Evolutionary conservation across 352 stramenopile genomes (phyloP).

Genomic region (Phytopythium helicoides): DNA sequence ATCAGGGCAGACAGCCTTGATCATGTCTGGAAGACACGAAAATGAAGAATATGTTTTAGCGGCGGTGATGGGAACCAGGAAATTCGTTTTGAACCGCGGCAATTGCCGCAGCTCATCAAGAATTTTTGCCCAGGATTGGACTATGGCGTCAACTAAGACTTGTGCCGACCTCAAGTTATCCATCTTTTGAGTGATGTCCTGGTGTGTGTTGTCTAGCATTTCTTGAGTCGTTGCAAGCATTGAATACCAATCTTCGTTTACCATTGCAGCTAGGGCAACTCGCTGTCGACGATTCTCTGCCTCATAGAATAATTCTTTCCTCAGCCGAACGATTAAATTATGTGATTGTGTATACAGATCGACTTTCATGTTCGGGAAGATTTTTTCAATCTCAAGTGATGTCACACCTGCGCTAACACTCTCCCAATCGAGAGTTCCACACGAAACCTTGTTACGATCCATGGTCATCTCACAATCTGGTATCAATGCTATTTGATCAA

Average conservation of each 20-base stretch:
- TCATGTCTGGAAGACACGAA: too few relatives aligned
- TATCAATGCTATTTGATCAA: constrained; percentile 59
- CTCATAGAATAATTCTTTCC: constrained; percentile 30
- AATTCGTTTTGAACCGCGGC: too few relatives aligned
- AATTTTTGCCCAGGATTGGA: too few relatives aligned
- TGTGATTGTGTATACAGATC: constrained; percentile 41
- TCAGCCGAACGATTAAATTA: constrained; percentile 32
- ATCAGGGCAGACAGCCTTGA: too few relatives aligned
- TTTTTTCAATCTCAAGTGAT: neutral
- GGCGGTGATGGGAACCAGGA: too few relatives aligned
- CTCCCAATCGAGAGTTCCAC: constrained; percentile 34
- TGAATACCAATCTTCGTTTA: constrained; percentile 25
- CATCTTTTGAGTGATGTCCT: constrained; percentile 2
- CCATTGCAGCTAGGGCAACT: constrained; percentile 13
- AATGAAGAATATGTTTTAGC: too few relatives aligned
- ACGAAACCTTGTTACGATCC: constrained; percentile 23
- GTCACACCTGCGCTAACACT: constrained; percentile 6
- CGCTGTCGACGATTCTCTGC: constrained; percentile 19
- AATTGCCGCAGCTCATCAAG: too few relatives aligned
- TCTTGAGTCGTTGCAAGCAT: constrained; percentile 12
- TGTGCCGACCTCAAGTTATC: neutral
- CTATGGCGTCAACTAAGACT: neutral
- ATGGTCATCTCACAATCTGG: constrained; percentile 19
- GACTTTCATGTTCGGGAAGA: constrained; percentile 28
- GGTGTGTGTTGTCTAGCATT: constrained; percentile 9